Evolutionary conservation across 2,329 filamentous ascomycete species (phyloP), one percentile per base, ranked within the genome.

Genomic region (Aureobasidium lini): DNA sequence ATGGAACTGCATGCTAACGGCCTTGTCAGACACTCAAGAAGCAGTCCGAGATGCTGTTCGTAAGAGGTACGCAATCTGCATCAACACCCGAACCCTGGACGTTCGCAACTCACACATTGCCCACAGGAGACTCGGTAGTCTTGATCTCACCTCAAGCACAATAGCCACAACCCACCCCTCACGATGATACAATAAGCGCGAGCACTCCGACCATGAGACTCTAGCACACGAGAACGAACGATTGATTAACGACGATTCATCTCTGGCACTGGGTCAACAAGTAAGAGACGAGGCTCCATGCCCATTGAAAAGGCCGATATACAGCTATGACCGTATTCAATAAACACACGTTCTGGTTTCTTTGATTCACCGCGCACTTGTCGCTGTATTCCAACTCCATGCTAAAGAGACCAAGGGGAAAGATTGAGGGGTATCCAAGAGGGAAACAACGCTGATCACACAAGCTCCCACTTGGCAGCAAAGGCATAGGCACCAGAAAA

Each of bases 21-120:
- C 28, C 57, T 40, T 39, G n/a, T 13, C 64, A 95, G 89, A 96
- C 92, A 13, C 85, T 94, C 63, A 95, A 93, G 77, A 95, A 95
- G 76, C 95, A 96, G 74, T 95, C 91, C 44, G 94, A 97, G 73
- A 99, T 99, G 94, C 78, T 99, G 18, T 99, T 99, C 73, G 93
- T 99, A 61, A 82, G 94, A 89, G 93, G 92, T 93, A 77, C 63
- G 82, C 73, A n/a, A 11, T 8, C 43, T 5, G 28, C 34, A 6
- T 2, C 40, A 1, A 36, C n/a, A n/a, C n/a, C 15, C n/a, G 4
- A 7, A 1, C 47, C 6, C 2, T 23, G 4, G 34, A 18, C 7
- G 15, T 18, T 5, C n/a, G 16, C 34, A 18, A 28, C 56, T 58
- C 28, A 59, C 46, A 42, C 37, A 34, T 6, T 28, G 23, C 15